phyloP scores from a whole-genome alignment of 768 basidiomycete genomes.

The Melanogaster broomeanus region DNA sequence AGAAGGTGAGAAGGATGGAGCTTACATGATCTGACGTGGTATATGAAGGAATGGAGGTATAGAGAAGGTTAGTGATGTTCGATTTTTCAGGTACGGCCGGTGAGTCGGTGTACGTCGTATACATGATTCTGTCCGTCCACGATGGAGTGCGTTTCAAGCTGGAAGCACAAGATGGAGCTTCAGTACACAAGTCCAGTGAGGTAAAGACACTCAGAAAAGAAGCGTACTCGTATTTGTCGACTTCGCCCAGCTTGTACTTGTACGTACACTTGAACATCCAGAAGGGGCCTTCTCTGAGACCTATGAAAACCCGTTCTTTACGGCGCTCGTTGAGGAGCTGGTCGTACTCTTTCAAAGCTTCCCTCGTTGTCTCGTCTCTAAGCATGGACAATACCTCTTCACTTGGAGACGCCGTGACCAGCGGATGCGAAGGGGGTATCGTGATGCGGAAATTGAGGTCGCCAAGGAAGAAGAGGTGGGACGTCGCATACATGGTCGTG shows the following conservation, averaged over 20 bases:
- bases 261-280: constrained; percentile 91
- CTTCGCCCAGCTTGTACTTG: constrained; percentile 80
- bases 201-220: background rate
- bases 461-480: constrained; percentile 91
- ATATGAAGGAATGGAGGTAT: constrained; percentile 81
- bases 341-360: constrained; percentile 69
- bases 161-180: constrained; percentile 1
- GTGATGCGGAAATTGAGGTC: constrained; percentile 90
- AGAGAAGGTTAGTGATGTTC: constrained; percentile 64
- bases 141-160: constrained; percentile 77
- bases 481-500: constrained; percentile 78
- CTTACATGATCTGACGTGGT: constrained; percentile 89
- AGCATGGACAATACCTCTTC: constrained; percentile 44
- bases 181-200: constrained; percentile 1
- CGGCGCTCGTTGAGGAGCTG: constrained; percentile 65
- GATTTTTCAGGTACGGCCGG: constrained; percentile 52
- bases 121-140: constrained; percentile 94
- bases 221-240: constrained; percentile 77
- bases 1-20: constrained; percentile 4
- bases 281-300: constrained; percentile 84
- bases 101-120: constrained; percentile 72
- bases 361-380: constrained; percentile 51
- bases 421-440: constrained; percentile 56
- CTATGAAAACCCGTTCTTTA: constrained; percentile 66
- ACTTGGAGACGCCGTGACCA: constrained; percentile 35